Evolutionary conservation across 352 stramenopile genomes (phyloP).

Genomic region (Phytopythium kandeliae): DNA sequence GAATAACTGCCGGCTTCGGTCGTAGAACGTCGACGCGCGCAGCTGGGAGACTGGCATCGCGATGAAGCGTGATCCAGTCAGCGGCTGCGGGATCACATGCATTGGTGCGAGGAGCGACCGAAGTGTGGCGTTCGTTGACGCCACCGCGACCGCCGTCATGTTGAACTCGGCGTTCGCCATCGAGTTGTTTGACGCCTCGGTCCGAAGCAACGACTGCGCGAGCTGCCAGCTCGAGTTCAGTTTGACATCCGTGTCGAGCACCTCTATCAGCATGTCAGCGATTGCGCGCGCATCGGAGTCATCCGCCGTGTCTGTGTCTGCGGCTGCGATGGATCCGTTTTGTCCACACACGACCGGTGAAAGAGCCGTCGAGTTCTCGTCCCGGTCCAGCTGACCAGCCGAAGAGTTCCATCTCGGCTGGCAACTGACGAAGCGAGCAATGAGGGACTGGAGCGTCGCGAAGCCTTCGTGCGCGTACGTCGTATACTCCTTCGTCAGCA

Average conservation of each 20-base stretch:
- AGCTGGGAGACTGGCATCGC: constrained; percentile 27
- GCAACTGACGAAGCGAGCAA: constrained; percentile 34
- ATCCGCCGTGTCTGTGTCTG: constrained; percentile 5
- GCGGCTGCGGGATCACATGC: constrained; percentile 27
- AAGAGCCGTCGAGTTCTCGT: not conserved
- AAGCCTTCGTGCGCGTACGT: constrained; percentile 37
- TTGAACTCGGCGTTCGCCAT: constrained; percentile 1
- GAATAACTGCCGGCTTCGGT: constrained; percentile 21
- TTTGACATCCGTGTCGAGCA: constrained; percentile 17
- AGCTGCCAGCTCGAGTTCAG: constrained; percentile 10
- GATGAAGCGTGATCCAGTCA: constrained; percentile 18
- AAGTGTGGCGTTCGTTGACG: constrained; percentile 8
- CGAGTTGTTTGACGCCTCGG: not conserved
- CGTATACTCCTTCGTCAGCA: constrained; percentile 14
- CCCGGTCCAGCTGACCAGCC: constrained; percentile 5
- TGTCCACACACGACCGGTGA: constrained; percentile 7
- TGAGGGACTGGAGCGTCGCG: constrained; percentile 40
- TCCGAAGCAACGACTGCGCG: not conserved
- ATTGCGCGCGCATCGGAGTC: constrained; percentile 7
- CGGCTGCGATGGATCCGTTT: constrained; percentile 12
- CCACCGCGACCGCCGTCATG: not conserved
- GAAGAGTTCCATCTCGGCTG: constrained; percentile 28
- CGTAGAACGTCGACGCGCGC: constrained; percentile 25
- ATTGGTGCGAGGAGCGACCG: constrained; percentile 24
- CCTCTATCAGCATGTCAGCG: constrained; percentile 15